phyloP scores from a whole-genome alignment of 2,329 filamentous ascomycete species.

The Cladosporium sp. region DNA sequence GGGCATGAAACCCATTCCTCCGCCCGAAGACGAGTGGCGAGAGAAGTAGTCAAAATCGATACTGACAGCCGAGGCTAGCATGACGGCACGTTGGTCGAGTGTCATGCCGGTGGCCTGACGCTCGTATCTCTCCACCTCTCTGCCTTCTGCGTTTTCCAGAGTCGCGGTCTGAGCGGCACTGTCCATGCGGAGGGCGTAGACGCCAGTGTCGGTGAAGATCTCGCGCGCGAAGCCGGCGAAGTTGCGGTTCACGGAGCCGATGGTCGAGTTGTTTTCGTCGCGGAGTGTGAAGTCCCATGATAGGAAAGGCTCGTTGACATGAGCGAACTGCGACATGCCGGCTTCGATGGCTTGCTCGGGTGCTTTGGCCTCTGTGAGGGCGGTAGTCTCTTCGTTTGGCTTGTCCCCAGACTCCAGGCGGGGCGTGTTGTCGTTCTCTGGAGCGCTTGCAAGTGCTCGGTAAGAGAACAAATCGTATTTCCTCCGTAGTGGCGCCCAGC shows the following conservation, averaged over 20 bases:
- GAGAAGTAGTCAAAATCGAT: constrained; percentile 71
- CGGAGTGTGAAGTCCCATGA: constrained; percentile 66
- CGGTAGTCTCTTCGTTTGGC: constrained; percentile 48
- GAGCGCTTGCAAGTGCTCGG: constrained; percentile 40
- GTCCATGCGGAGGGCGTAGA: constrained; percentile 67
- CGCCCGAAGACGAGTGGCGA: constrained; percentile 54
- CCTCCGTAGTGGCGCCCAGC: constrained; percentile 63
- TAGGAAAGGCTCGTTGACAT: constrained; percentile 63
- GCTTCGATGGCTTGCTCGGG: constrained; percentile 41
- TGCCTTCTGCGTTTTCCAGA: constrained; percentile 29
- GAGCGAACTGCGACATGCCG: constrained; percentile 62
- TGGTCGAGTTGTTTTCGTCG: constrained; percentile 51
- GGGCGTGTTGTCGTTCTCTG: constrained; percentile 40
- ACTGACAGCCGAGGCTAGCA: constrained; percentile 66
- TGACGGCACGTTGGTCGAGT: constrained; percentile 65
- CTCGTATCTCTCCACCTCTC: constrained; percentile 33
- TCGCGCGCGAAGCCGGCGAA: constrained; percentile 65
- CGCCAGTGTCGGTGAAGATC: constrained; percentile 66
- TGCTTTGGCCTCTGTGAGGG: constrained; percentile 53
- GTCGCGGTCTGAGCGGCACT: constrained; percentile 50
- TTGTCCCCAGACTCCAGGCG: constrained; percentile 35
- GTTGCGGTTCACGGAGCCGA: constrained; percentile 66
- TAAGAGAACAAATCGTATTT: constrained; percentile 68
- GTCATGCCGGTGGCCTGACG: constrained; percentile 56
- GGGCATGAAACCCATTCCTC: constrained; percentile 53